Conservation (phyloP, 192 early-diverging fungal genomes). For the Radiomyces spectabilis region DNA sequence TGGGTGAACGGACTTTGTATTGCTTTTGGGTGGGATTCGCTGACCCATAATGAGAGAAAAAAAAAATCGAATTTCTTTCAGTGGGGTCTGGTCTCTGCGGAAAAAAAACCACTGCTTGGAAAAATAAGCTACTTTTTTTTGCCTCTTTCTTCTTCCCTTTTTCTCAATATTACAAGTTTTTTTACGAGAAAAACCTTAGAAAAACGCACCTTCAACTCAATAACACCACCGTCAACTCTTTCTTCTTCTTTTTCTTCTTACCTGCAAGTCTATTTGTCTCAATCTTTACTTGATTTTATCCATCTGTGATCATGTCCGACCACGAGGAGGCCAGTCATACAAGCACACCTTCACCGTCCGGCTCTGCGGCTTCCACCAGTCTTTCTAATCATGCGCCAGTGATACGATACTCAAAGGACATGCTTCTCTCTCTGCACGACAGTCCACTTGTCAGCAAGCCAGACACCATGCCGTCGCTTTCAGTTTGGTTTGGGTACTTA, state of each 20-base stretch:
- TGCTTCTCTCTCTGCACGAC: slow-evolving; percentile 15
- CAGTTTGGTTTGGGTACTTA: slow-evolving; percentile 24
- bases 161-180: background rate
- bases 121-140: no score
- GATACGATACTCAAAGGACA: slow-evolving; percentile 23
- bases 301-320: background rate
- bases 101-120: no score
- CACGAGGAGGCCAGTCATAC: background rate
- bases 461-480: slow-evolving; percentile 18
- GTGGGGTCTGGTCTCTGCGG: no score
- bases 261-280: background rate
- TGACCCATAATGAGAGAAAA: background rate
- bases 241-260: background rate
- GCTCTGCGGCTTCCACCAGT: background rate
- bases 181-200: background rate
- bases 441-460: slow-evolving; percentile 25
- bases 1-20: background rate
- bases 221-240: slow-evolving; percentile 2
- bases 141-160: background rate
- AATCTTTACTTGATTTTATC: background rate
- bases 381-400: background rate
- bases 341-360: background rate
- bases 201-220: background rate
- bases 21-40: background rate
- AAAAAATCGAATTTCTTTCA: background rate